These are phyloP conservation scores for Sugiyamaella neomexicana DNA, from an alignment of 1,139 yeast genomes.

Conservation along the genomic window DNA sequence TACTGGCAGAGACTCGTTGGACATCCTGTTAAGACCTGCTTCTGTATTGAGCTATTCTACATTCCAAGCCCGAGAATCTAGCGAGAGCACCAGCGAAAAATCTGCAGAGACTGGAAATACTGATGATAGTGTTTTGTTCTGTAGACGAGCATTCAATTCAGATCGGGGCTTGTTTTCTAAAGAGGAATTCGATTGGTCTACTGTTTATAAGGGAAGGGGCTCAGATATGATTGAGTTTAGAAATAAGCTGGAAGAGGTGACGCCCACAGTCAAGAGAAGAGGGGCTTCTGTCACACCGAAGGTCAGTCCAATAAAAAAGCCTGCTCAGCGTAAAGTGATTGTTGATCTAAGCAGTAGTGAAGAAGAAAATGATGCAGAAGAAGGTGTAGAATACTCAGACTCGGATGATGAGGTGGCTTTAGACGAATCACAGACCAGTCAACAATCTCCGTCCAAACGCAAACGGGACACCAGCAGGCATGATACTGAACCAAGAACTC, in stretches of 20 bases:
- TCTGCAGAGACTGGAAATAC: neutral
- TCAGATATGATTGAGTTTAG: conserved; percentile 20
- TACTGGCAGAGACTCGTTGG: conserved; percentile 26
- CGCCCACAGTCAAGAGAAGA: conserved; percentile 4
- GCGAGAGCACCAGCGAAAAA: neutral
- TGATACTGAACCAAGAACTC: conserved; percentile 5
- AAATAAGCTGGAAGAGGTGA: conserved; percentile 10
- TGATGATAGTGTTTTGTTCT: conserved; percentile 15
- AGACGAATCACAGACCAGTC: neutral
- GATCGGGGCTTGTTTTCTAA: conserved; percentile 13
- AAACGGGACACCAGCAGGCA: neutral
- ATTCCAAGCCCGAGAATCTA: conserved; percentile 9
- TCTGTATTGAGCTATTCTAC: conserved; percentile 19
- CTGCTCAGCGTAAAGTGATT: neutral
- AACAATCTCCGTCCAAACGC: neutral
- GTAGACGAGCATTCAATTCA: conserved; percentile 22
- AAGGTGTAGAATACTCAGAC: neutral
- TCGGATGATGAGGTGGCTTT: conserved; percentile 10
- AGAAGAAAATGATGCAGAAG: conserved; percentile 15
- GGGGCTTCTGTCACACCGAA: conserved; percentile 1
- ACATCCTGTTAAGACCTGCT: conserved; percentile 25
- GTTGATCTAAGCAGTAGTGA: conserved; percentile 9
- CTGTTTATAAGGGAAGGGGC: conserved; percentile 21
- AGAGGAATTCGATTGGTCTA: conserved; percentile 24
- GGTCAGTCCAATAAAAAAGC: neutral